Percentiles rank a stretch among this genome's conserved stretches.
These are phyloP conservation scores for Brassica carinata DNA, from an alignment of 345 rosid species.

Conservation along the genomic window DNA sequence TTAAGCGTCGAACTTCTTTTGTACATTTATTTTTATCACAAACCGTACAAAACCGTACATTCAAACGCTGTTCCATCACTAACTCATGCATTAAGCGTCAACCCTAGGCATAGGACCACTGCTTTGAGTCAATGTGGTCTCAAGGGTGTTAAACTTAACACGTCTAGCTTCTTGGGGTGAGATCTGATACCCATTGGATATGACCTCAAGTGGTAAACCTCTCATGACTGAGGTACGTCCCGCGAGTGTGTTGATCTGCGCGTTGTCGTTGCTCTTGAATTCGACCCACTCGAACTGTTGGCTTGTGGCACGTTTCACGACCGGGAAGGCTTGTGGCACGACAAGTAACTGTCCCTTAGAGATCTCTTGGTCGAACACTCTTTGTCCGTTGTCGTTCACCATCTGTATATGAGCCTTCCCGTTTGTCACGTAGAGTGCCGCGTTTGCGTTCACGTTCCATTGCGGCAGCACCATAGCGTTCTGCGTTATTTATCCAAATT, in stretches of 20 bases:
- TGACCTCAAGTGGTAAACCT: slow-evolving; percentile 36
- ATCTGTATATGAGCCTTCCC: slow-evolving; percentile 61
- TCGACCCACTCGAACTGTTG: slow-evolving; percentile 60
- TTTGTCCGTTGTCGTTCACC: slow-evolving; percentile 58
- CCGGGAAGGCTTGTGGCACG: slow-evolving; percentile 65
- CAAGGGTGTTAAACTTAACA: slow-evolving; percentile 33
- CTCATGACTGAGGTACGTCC: slow-evolving; percentile 37
- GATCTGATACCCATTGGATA: slow-evolving; percentile 31
- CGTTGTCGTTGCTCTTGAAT: slow-evolving; percentile 58
- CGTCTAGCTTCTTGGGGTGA: slow-evolving; percentile 29
- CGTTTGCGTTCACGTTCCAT: slow-evolving; percentile 66
- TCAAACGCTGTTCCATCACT: not conserved
- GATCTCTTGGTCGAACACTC: slow-evolving; percentile 57
- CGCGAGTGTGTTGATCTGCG: slow-evolving; percentile 35
- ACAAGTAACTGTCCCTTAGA: slow-evolving; percentile 55
- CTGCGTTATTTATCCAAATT: not conserved
- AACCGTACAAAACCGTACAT: slow-evolving; percentile 8
- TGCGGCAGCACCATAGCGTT: slow-evolving; percentile 53
- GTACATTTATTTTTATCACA: slow-evolving; percentile 24
- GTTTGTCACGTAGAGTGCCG: slow-evolving; percentile 52
- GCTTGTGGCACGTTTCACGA: slow-evolving; percentile 48
- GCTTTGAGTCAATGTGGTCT: slow-evolving; percentile 35
- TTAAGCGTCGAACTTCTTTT: slow-evolving; percentile 19
- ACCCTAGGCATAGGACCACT: slow-evolving; percentile 30
- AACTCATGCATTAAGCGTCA: slow-evolving; percentile 15